Percentiles rank a stretch among this genome's conserved stretches.
Conservation (phyloP, 495 filamentous ascomycete genomes). For the Xylaria cubensis region DNA sequence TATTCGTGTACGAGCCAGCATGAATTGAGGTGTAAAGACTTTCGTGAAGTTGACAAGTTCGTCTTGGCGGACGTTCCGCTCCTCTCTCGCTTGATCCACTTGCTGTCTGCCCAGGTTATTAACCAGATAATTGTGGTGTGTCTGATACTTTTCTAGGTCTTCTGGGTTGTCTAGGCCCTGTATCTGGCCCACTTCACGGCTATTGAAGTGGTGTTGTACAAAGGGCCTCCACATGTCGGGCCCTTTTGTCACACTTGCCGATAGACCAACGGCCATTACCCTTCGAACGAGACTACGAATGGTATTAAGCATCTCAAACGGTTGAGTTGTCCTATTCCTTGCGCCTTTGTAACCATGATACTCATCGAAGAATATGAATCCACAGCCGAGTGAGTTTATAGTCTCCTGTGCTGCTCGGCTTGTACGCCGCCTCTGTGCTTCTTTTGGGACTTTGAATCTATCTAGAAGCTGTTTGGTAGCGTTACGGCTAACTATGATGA, state of each 20-base stretch:
- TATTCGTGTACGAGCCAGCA: neutral
- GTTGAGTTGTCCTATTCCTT: neutral
- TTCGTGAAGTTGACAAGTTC: neutral
- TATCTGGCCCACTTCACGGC: neutral
- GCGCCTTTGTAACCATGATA: neutral
- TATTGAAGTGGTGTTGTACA: neutral
- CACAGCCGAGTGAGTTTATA: neutral
- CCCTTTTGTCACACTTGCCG: neutral
- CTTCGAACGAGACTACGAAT: neutral
- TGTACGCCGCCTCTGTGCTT: neutral
- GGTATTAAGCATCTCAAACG: neutral
- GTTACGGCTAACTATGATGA: neutral
- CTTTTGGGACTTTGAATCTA: neutral
- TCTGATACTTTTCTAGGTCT: neutral
- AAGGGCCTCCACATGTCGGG: neutral
- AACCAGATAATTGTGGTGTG: neutral
- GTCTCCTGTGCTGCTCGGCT: neutral
- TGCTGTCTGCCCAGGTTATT: neutral
- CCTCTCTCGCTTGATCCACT: neutral
- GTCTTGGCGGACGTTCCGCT: neutral
- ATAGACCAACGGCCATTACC: slow-evolving; percentile 1
- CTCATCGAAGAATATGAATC: slow-evolving; percentile 4
- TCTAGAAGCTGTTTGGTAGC: neutral
- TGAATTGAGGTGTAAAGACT: neutral
- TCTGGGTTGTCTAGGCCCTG: neutral